Conservation (phyloP, 1,139 yeast species). For the Torulaspora globosa region DNA sequence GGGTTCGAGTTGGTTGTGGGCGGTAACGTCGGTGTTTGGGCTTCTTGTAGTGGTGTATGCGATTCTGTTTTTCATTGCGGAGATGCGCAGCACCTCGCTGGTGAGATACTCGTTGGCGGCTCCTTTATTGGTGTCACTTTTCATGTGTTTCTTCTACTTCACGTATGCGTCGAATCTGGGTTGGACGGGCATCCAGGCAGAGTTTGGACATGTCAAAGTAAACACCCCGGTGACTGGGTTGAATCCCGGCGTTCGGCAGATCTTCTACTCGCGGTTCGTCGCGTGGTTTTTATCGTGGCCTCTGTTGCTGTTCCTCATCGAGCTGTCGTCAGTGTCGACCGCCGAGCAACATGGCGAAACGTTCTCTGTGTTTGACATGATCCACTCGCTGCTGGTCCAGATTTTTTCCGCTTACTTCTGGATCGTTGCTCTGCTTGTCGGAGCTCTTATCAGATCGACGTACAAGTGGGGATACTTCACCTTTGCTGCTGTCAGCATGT, state of each 20-base stretch:
- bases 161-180: slow-evolving; percentile 62
- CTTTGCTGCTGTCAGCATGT: slow-evolving; percentile 38
- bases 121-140: slow-evolving; percentile 44
- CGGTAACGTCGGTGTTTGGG: slow-evolving; percentile 53
- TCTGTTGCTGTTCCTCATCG: slow-evolving; percentile 28
- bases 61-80: slow-evolving; percentile 41
- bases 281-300: slow-evolving; percentile 59
- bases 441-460: slow-evolving; percentile 44
- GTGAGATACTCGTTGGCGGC: slow-evolving; percentile 46
- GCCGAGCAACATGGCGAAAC: slow-evolving; percentile 14
- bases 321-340: slow-evolving; percentile 22
- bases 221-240: slow-evolving; percentile 15
- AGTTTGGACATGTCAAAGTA: slow-evolving; percentile 46
- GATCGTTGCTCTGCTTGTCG: slow-evolving; percentile 49
- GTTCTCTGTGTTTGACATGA: slow-evolving; percentile 20
- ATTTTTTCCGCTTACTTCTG: slow-evolving; percentile 43
- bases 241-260: slow-evolving; percentile 47
- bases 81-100: slow-evolving; percentile 34
- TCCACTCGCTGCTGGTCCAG: slow-evolving; percentile 32
- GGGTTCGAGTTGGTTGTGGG: slow-evolving; percentile 72
- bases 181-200: slow-evolving; percentile 48
- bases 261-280: slow-evolving; percentile 57
- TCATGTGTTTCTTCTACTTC: slow-evolving; percentile 49
- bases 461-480: slow-evolving; percentile 58
- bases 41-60: slow-evolving; percentile 44